Evolutionary conservation across 768 basidiomycete genomes (phyloP).

Genomic region (Collybia nuda): DNA sequence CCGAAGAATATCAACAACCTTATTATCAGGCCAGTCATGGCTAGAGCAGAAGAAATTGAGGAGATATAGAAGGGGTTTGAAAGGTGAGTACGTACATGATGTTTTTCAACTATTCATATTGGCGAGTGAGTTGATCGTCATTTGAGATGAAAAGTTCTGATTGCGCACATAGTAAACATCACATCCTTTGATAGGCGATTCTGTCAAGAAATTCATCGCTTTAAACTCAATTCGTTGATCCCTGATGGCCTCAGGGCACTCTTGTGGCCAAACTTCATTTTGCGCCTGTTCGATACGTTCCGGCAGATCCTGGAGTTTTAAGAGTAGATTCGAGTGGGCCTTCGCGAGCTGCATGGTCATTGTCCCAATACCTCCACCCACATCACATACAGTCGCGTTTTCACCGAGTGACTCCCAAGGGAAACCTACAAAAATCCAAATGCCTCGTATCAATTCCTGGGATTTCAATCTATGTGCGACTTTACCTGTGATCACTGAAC

Average conservation of each 20-base stretch:
- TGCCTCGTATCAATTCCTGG: too few relatives aligned
- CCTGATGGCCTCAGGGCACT: slow-evolving; percentile 33
- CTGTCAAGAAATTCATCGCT: slow-evolving; percentile 36
- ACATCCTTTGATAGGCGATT: slow-evolving; percentile 31
- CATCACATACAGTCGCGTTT: slow-evolving; percentile 33
- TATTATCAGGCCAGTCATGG: slow-evolving; percentile 41
- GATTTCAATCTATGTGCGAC: not conserved
- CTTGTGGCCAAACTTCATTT: slow-evolving; percentile 28
- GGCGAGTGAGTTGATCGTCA: not conserved
- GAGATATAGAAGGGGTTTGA: too few relatives aligned
- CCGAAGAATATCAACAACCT: slow-evolving; percentile 32
- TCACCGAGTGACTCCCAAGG: slow-evolving; percentile 30
- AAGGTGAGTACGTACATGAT: slow-evolving; percentile 26
- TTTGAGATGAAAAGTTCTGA: not conserved
- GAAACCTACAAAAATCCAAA: slow-evolving; percentile 20
- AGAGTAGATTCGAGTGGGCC: slow-evolving; percentile 28
- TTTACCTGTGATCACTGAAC: slow-evolving; percentile 20
- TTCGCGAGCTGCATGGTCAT: slow-evolving; percentile 30
- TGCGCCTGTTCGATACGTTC: slow-evolving; percentile 27
- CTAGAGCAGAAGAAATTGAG: slow-evolving; percentile 23
- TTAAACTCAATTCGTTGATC: slow-evolving; percentile 34
- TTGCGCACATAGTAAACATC: slow-evolving; percentile 40
- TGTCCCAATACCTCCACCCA: slow-evolving; percentile 38
- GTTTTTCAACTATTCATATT: slow-evolving; percentile 26
- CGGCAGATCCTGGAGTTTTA: slow-evolving; percentile 38